These are phyloP conservation scores for Phialocephala sp. DNA, from an alignment of 2,329 filamentous ascomycete genomes.

Conservation along the genomic window DNA sequence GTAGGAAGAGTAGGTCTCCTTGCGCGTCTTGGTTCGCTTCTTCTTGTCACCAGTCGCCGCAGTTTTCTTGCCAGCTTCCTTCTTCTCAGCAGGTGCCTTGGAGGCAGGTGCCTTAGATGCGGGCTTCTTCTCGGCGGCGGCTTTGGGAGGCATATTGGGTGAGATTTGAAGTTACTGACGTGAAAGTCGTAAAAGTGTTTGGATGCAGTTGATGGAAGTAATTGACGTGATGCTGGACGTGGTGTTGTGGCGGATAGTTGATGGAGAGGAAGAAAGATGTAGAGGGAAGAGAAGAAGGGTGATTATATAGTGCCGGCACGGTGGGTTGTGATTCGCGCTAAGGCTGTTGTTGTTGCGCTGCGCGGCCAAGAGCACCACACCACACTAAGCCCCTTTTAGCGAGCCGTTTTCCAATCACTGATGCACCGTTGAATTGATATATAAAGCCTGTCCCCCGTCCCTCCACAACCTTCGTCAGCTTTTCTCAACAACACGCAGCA, in stretches of 20 bases:
- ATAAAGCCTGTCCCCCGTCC: too few relatives aligned
- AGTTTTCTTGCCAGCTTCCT: slow-evolving; percentile 99
- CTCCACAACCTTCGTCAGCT: background rate
- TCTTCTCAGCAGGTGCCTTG: slow-evolving; percentile 93
- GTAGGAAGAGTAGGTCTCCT: slow-evolving; percentile 99
- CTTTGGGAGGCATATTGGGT: slow-evolving; percentile 93
- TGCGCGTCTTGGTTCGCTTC: slow-evolving; percentile 99
- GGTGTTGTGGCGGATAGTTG: slow-evolving; percentile 11
- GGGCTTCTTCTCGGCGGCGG: slow-evolving; percentile 93
- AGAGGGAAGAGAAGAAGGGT: slow-evolving; percentile 10
- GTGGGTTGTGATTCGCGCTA: too few relatives aligned
- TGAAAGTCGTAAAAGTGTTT: slow-evolving; percentile 35
- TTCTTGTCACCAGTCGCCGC: slow-evolving; percentile 97
- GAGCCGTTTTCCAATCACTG: too few relatives aligned
- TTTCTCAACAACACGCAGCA: slow-evolving; percentile 15
- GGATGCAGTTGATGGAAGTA: slow-evolving; percentile 36
- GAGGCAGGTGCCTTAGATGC: slow-evolving; percentile 91
- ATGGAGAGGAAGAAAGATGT: slow-evolving; percentile 14
- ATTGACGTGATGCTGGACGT: slow-evolving; percentile 8
- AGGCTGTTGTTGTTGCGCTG: background rate
- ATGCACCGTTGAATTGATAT: too few relatives aligned
- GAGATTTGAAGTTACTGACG: slow-evolving; percentile 31
- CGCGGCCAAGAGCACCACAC: background rate
- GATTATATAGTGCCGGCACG: background rate
- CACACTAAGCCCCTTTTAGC: too few relatives aligned